A percentile compares a stretch with the other conserved stretches of the same genome.
These are phyloP conservation scores for Echeveria elegans DNA, from an alignment of 164 flowering plant genomes.

Conservation along the genomic window DNA sequence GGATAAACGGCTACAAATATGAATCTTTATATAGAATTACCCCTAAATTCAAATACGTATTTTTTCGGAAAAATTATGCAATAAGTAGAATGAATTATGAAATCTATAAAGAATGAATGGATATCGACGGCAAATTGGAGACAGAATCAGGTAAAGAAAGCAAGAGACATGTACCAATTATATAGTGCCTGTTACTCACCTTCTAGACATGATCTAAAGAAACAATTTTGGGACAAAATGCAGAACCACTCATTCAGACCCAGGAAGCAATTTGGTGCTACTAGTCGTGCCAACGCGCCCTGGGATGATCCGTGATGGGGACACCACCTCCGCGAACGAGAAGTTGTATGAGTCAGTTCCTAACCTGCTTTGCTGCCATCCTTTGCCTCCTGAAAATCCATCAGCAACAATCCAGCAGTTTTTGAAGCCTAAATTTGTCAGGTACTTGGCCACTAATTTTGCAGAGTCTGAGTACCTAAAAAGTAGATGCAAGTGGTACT, in stretches of 20 bases:
- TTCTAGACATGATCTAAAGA: background rate
- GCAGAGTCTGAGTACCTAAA: conserved; percentile 76
- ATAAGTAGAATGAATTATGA: background rate
- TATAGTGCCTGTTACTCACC: background rate
- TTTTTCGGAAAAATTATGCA: background rate
- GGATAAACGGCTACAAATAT: no score
- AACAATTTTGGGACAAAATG: background rate
- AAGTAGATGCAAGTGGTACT: conserved; percentile 1
- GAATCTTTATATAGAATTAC: no score
- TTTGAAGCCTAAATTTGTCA: conserved; percentile 72
- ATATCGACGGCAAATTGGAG: background rate
- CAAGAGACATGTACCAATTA: background rate
- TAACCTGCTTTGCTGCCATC: conserved; percentile 89
- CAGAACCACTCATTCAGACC: conserved; percentile 22
- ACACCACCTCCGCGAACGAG: conserved; percentile 55
- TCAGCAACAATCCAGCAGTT: conserved; percentile 74
- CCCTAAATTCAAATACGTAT: no score
- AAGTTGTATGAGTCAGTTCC: conserved; percentile 72
- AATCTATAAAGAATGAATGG: background rate
- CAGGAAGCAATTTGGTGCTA: conserved; percentile 54
- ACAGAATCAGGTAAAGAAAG: background rate
- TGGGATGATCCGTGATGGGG: conserved; percentile 72
- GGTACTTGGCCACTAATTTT: conserved; percentile 66
- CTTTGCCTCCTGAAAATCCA: conserved; percentile 83
- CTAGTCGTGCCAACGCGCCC: conserved; percentile 47